Conservation (phyloP, 2,329 filamentous ascomycete species). For the Fusarium sp. region DNA sequence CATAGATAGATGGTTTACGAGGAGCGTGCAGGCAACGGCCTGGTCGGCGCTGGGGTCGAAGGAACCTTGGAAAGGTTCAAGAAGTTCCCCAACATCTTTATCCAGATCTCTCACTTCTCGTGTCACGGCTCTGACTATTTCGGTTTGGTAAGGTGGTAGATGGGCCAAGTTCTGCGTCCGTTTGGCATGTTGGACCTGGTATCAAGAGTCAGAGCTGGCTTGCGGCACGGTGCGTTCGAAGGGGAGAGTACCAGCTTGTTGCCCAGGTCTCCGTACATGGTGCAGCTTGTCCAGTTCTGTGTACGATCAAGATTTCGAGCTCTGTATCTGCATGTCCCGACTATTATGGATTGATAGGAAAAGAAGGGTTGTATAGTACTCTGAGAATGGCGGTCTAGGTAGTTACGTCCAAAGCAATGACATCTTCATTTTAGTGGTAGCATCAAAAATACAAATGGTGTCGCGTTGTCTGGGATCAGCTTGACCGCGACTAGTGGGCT, state of each 20-base stretch:
- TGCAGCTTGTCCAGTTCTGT: constrained; percentile 14
- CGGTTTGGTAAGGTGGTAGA: constrained; percentile 91
- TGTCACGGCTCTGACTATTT: constrained; percentile 86
- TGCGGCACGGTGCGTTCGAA: not conserved
- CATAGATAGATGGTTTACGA: constrained; percentile 96
- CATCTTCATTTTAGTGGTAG: constrained; percentile 13
- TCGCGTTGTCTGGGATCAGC: constrained; percentile 23
- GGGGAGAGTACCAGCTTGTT: constrained; percentile 76
- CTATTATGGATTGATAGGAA: not conserved
- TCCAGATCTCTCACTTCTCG: constrained; percentile 95
- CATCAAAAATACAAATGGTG: constrained; percentile 13
- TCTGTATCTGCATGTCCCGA: not conserved
- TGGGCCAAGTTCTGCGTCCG: constrained; percentile 87
- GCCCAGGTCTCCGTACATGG: constrained; percentile 88
- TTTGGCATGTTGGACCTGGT: constrained; percentile 93
- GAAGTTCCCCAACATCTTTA: constrained; percentile 81
- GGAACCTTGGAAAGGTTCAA: constrained; percentile 83
- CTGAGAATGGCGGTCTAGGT: not conserved
- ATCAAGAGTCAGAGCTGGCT: constrained; percentile 16
- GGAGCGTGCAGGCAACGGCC: constrained; percentile 84
- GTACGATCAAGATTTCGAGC: not conserved
- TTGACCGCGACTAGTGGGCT: constrained; percentile 29
- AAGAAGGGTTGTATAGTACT: not conserved
- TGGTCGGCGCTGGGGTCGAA: constrained; percentile 89
- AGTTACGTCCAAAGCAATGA: constrained; percentile 12